Evolutionary conservation across 805 yeast genomes (phyloP), one percentile per base, ranked within the genome.

Genomic region (Isabelozyma pseudorhagii): DNA sequence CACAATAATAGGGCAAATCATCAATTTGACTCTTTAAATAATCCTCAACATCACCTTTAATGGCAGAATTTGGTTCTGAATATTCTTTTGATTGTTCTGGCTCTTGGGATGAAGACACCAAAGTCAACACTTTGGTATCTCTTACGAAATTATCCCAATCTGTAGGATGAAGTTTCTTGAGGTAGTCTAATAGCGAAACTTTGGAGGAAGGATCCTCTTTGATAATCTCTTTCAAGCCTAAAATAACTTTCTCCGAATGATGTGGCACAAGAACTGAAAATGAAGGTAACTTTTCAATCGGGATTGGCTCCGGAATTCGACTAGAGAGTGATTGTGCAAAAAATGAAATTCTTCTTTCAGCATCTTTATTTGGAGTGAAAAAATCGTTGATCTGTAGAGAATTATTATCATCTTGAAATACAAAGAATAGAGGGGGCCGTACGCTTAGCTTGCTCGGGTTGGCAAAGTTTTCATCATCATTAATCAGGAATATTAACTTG

Each of bases 111-210:
- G 50, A 38, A 8, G 44, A 42, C 8, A 54, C 38, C 39, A 49
- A 57, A 7, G 45, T 48, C 42, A 64, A 50, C 27, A 82, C 64
- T 59, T 87, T 88, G 0, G 92, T 81, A 63, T 89, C 96, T 44
- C 80, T 75, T 1, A 89, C 93, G 72, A 88, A 91, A 48, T 81
- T 79, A 5, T 80, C 81, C 97, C 97, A 90, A 56, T 91, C 97
- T 9, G 73, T 69, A 0, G 87, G 84, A 60, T 85, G 83, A 47
- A 89, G 72, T 47, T 80, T 79, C 58, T 89, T 88, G 57, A 90
- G 72, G 60, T 90, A 90, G 56, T 90, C 97, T 36, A 90, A 69
- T n/a, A 88, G 66, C 0, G 96, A 72, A 2, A 79, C 61, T 52
- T 74, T 78, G 1, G 82, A 77, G 18, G 67, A 63, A 13, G 67